phyloP scores from a whole-genome alignment of 345 rosid genomes.

The Hevea brasiliensis region DNA sequence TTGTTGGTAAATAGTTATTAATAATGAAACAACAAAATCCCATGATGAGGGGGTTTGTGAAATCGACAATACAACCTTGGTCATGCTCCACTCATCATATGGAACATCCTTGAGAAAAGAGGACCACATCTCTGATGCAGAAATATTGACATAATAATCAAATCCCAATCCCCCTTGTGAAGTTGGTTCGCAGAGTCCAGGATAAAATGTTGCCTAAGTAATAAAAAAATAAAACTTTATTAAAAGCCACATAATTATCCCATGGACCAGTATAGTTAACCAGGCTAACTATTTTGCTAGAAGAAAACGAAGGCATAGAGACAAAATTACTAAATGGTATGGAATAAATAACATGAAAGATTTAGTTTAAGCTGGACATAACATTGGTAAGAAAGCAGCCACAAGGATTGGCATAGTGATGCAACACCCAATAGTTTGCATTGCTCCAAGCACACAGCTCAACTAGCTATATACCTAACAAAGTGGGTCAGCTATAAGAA shows the following conservation, averaged over 20 bases:
- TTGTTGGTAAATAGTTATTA: not conserved
- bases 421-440: not conserved
- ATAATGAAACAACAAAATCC: conserved; percentile 8
- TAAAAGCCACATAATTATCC: conserved; percentile 13
- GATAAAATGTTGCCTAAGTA: conserved; percentile 76
- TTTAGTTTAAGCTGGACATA: not conserved
- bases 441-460: not conserved
- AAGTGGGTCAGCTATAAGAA: not conserved
- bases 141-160: conserved; percentile 81
- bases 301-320: not conserved
- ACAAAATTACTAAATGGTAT: not conserved
- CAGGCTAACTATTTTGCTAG: not conserved
- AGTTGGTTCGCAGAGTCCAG: conserved; percentile 88
- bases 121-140: conserved; percentile 91
- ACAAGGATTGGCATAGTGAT: not conserved
- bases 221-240: conserved; percentile 18
- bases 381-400: not conserved
- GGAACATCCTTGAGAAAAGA: conserved; percentile 69
- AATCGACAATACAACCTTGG: conserved; percentile 55
- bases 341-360: not conserved
- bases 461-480: not conserved
- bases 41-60: not conserved
- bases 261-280: not conserved
- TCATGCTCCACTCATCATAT: conserved; percentile 89
- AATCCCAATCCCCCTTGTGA: conserved; percentile 96